Conservation (phyloP, 768 basidiomycete genomes). For the Hygrophorus pudorinus region DNA sequence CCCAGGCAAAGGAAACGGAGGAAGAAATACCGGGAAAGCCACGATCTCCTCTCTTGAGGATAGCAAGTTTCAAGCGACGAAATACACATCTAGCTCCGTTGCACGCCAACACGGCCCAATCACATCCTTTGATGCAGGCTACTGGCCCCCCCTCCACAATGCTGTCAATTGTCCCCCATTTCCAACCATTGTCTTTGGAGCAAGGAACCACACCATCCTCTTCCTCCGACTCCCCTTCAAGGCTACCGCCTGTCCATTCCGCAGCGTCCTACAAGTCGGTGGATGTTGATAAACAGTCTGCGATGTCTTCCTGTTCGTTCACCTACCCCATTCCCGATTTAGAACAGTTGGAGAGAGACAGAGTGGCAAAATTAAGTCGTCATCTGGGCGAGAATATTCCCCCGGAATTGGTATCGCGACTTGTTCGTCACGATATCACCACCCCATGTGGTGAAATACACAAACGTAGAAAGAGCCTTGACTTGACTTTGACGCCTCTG, state of each 20-base stretch:
- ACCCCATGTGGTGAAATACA: conserved; percentile 3
- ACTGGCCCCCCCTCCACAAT: too few relatives aligned
- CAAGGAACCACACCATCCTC: too few relatives aligned
- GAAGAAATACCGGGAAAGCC: too few relatives aligned
- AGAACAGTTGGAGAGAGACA: neutral
- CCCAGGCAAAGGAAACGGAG: conserved; percentile 3
- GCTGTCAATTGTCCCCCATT: too few relatives aligned
- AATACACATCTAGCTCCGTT: neutral
- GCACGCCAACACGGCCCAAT: neutral
- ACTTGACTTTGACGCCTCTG: neutral
- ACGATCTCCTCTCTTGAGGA: neutral
- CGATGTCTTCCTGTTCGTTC: neutral
- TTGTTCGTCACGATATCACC: neutral
- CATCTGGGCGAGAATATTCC: conserved; percentile 22
- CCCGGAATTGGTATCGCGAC: conserved; percentile 19
- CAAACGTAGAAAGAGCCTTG: conserved; percentile 4
- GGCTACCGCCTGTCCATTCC: too few relatives aligned
- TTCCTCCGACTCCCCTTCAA: too few relatives aligned
- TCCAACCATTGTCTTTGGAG: too few relatives aligned
- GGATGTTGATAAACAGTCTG: neutral
- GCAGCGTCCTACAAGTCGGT: neutral
- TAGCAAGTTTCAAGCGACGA: neutral
- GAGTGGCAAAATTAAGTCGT: conserved; percentile 7
- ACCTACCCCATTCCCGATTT: neutral
- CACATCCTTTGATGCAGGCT: too few relatives aligned